These are phyloP conservation scores for Rhizophagus sp. DNA, from an alignment of 192 early-diverging fungal genomes.

Conservation along the genomic window DNA sequence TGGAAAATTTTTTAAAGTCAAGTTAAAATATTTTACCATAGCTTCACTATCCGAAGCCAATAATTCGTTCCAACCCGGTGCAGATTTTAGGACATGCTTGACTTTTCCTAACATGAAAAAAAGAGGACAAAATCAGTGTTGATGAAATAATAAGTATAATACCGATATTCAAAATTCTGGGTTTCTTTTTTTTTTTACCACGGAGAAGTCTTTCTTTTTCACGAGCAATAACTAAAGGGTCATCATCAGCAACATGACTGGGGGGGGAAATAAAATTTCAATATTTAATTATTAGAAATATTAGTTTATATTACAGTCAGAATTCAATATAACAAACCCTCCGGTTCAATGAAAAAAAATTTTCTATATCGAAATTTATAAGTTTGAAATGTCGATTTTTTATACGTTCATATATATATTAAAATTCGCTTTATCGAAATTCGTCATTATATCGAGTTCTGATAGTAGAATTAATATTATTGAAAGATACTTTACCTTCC, in stretches of 20 bases:
- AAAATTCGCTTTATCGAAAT: too few relatives aligned
- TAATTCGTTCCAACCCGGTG: slow-evolving; percentile 28
- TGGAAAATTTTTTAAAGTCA: too few relatives aligned
- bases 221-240: neutral
- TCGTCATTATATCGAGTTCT: too few relatives aligned
- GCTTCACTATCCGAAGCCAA: slow-evolving; percentile 30
- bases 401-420: too few relatives aligned
- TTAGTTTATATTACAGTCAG: too few relatives aligned
- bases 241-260: neutral
- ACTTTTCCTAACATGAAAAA: neutral
- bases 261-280: too few relatives aligned
- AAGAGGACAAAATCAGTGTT: neutral
- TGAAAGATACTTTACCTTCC: neutral
- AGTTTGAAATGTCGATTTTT: too few relatives aligned
- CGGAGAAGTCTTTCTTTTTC: neutral
- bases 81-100: neutral
- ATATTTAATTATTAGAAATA: too few relatives aligned
- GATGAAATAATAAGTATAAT: neutral
- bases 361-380: too few relatives aligned
- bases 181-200: neutral
- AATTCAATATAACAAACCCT: too few relatives aligned
- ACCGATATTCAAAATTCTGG: too few relatives aligned
- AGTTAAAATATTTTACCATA: neutral
- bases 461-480: neutral
- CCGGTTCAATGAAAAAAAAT: too few relatives aligned